Evolutionary conservation across 768 basidiomycete genomes (phyloP), one percentile per base, ranked within the genome.

Genomic region (Auriscalpium microsporum): DNA sequence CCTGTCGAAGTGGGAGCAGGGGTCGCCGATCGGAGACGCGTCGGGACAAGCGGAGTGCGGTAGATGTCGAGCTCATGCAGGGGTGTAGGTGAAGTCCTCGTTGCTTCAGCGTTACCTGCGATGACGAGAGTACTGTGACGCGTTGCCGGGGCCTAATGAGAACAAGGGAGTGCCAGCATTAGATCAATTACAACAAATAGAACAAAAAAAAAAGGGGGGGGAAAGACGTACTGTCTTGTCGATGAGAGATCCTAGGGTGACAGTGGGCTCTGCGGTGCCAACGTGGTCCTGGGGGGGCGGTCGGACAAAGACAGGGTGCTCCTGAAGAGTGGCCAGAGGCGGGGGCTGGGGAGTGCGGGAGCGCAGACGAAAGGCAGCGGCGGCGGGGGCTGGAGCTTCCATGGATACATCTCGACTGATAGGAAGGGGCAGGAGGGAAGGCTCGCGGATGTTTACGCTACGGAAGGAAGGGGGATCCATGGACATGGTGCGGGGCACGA

Each of bases 281-380:
- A 50, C 54, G 17, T 48, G 67, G 47, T 69, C 67, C 44, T 68
- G 60, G 34, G 66, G 64, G 5, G 87, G 86, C 0, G 82, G 77
- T 60, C 78, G 85, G 13, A 90, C 77, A 63, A 89, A 90, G 54
- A 78, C 73, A 19, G 87, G 87, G 63, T 86, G 83, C 33, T 80
- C 76, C 56, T 76, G 73, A 42, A 90, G 77, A 52, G 78, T 59
- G 33, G 76, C 75, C 34, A 90, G 68, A 6, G 86, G 76, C 28
- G 88, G 88, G 7, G 88, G 88, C 63, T 84, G 84, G 8, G 88
- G 88, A 8, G 87, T 88, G 57, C 87, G 72, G 10, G 85, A 75
- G 60, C 86, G 82, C 74, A 87, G 72, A 35, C 83, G 80, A 64
- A 83, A 80, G 19, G 34, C 81, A 78, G 58, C 79, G 77, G 58